A percentile compares a stretch with the other conserved stretches of the same genome.
phyloP scores from a whole-genome alignment of 345 rosid genomes.

The Euphorbia tirucalli region DNA sequence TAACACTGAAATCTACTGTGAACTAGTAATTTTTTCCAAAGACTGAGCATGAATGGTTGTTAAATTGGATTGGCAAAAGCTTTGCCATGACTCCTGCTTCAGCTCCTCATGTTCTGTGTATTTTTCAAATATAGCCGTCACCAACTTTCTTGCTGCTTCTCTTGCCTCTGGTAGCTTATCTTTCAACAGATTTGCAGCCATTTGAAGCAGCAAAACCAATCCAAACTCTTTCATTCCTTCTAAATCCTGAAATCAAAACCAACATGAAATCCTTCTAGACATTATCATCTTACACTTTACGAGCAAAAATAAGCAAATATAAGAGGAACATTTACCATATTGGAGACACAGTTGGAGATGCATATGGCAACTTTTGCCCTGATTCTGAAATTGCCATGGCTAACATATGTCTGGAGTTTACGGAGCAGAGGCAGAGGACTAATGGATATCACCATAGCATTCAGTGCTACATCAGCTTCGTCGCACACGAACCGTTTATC shows the following conservation, averaged over 20 bases:
- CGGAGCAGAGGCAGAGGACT: constrained; percentile 56
- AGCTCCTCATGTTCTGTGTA: constrained; percentile 48
- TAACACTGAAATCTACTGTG: not conserved
- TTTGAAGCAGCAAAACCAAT: constrained; percentile 43
- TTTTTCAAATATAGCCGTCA: constrained; percentile 34
- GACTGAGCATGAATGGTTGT: constrained; percentile 62
- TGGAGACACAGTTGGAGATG: constrained; percentile 55
- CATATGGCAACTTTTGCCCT: constrained; percentile 77
- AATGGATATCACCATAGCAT: constrained; percentile 51
- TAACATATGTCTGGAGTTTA: constrained; percentile 51
- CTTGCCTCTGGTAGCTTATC: constrained; percentile 89
- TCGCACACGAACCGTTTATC: constrained; percentile 92
- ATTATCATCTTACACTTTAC: not conserved
- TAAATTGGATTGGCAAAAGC: constrained; percentile 64
- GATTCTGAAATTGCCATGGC: constrained; percentile 61
- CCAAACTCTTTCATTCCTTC: constrained; percentile 68
- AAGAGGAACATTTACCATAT: constrained; percentile 43
- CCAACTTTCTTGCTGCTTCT: constrained; percentile 74
- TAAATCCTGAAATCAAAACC: constrained; percentile 38
- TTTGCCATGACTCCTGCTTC: constrained; percentile 67
- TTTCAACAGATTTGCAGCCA: constrained; percentile 61
- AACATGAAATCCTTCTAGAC: not conserved
- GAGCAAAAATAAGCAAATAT: not conserved
- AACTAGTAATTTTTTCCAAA: constrained; percentile 46
- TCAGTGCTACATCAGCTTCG: constrained; percentile 73